Evolutionary conservation across 371 early-diverging fungal genomes (phyloP).

Genomic region (Lichtheimia corymbifera): DNA sequence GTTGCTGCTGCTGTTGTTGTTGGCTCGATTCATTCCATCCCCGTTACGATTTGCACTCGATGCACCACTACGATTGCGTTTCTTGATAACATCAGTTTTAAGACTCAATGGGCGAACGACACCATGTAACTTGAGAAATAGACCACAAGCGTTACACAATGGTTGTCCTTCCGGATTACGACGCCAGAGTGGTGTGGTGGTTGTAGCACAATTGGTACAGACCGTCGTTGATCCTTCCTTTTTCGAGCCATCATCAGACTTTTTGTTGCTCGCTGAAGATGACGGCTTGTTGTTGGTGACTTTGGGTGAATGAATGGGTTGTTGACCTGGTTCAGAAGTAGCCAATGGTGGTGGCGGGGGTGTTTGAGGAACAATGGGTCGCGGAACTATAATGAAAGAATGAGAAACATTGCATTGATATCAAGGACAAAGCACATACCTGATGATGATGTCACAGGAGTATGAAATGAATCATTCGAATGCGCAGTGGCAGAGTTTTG

Average conservation of each 20-base stretch:
- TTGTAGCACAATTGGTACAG: constrained; percentile 90
- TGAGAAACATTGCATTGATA: too few species aligned
- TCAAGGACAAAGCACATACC: background rate
- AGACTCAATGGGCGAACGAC: constrained; percentile 76
- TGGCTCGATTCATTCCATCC: background rate
- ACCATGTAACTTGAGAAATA: constrained; percentile 81
- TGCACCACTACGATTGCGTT: constrained; percentile 65
- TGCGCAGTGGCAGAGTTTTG: too few species aligned
- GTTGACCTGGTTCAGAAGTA: background rate
- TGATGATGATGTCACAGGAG: too few species aligned
- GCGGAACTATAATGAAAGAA: background rate
- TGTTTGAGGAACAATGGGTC: background rate
- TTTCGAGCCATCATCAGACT: constrained; percentile 26
- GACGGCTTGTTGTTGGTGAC: constrained; percentile 3
- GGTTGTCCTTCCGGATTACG: constrained; percentile 73
- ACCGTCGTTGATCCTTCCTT: constrained; percentile 33
- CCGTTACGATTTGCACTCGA: constrained; percentile 4
- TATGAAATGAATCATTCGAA: too few species aligned
- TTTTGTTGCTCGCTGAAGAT: constrained; percentile 4
- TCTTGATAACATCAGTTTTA: constrained; percentile 81
- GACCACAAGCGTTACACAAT: constrained; percentile 64
- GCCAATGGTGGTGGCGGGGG: background rate
- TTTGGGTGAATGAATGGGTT: constrained; percentile 11
- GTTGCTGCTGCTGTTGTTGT: background rate
- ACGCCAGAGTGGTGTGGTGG: constrained; percentile 94